Base-by-base conservation (phyloP, 1,139 yeast genomes). In the Pneumocystis murina region DNA sequence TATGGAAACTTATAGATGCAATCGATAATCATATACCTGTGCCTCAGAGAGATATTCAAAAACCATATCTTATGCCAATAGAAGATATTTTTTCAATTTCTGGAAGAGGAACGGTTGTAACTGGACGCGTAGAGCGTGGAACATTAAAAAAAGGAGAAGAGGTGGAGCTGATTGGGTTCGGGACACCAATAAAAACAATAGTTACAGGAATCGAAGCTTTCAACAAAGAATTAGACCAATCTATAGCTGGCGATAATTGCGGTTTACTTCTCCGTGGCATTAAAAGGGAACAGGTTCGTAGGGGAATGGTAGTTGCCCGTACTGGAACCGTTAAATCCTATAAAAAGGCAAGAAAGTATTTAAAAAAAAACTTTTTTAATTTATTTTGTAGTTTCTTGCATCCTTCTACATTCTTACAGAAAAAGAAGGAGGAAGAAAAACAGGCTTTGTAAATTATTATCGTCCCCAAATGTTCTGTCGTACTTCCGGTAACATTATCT, bases 381-480 rank as follows among this genome's bases (percentile, higher is more conserved):
- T 48, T n/a, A 48, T 24, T 24, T 10, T 48, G 28, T 24, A 48
- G 80, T 84, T 92, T 81, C 83, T 92, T 76, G 94, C 96, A 68
- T 91, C 98, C 63, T 79, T 92, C 75, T 92, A 92, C 79, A 85
- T 91, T 70, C 82, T 94, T 76, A 82, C 95, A 74, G 86, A 89
- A 78, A 98, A 92, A 76, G 99, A 92, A 81, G 98, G 98, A 83
- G 99, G 99, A 74, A 92, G 99, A 80, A 96, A 89, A 81, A 87
- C 96, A 69, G 94, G 96, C 69, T 94, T 92, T 77, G 92, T 95
- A 75, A 89, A 86, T 78, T 87, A 91, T 84, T 92, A 90, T 84
- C 88, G 95, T 81, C 98, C 99, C 69, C 98, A 92, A 80, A 83
- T 92, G 82, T 92, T 87, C 79, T 83, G 91, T 75, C 88, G 97